A percentile compares a stretch with the other conserved stretches of the same genome.
Evolutionary conservation across 75 land plant species (phyloP).

Genomic region (Pinus tabuliformis): DNA sequence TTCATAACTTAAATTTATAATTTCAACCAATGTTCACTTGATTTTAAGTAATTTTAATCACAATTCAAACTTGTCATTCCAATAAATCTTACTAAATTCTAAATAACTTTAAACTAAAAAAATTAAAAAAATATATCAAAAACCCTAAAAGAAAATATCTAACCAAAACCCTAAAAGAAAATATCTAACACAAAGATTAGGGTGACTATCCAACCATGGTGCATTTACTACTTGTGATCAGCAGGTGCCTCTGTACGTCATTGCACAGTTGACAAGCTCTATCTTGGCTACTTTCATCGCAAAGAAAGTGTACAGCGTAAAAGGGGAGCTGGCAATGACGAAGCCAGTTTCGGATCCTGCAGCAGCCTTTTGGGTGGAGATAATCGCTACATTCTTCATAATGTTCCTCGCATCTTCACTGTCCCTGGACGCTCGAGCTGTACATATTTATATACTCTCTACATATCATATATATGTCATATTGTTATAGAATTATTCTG

Average conservation of each 20-base stretch:
- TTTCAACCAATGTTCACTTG: too few relatives aligned
- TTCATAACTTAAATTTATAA: too few relatives aligned
- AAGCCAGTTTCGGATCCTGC: constrained; percentile 18
- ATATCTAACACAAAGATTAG: too few relatives aligned
- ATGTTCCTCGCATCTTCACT: constrained; percentile 45
- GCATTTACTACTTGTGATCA: not conserved
- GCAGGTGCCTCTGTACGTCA: constrained; percentile 46
- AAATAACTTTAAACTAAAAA: too few relatives aligned
- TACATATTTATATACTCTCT: constrained; percentile 8
- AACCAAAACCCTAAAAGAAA: too few relatives aligned
- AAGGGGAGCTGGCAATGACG: constrained; percentile 28
- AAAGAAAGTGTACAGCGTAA: constrained; percentile 21
- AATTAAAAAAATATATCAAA: too few relatives aligned
- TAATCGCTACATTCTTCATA: constrained; percentile 44
- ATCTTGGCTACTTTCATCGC: constrained; percentile 32
- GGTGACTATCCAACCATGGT: not conserved
- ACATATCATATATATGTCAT: too few relatives aligned
- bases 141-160: too few relatives aligned
- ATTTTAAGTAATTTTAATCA: too few relatives aligned
- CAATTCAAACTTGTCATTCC: too few relatives aligned
- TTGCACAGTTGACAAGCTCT: constrained; percentile 38
- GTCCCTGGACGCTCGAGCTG: constrained; percentile 20
- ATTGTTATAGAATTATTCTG: not conserved
- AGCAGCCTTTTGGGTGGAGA: constrained; percentile 46
- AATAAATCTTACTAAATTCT: too few relatives aligned